These are phyloP conservation scores for Candida freyschussii DNA, from an alignment of 1,139 yeast species.

Conservation along the genomic window DNA sequence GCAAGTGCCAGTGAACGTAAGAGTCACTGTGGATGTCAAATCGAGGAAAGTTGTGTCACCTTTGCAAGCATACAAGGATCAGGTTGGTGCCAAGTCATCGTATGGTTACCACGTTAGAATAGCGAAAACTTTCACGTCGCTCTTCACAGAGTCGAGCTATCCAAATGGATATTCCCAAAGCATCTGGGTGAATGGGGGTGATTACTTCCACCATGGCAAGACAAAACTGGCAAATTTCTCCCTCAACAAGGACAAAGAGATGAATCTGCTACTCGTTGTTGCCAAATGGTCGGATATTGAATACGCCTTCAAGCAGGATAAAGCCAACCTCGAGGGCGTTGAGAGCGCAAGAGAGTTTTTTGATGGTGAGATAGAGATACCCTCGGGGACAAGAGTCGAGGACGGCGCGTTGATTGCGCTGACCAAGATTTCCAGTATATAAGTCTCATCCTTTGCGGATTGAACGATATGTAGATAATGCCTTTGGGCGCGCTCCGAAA, in stretches of 20 bases:
- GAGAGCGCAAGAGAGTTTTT: conserved; percentile 56
- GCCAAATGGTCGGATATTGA: conserved; percentile 61
- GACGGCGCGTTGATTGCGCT: conserved; percentile 66
- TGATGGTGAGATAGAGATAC: conserved; percentile 56
- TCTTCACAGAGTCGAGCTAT: conserved; percentile 67
- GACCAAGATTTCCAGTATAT: conserved; percentile 33
- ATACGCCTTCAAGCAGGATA: conserved; percentile 44
- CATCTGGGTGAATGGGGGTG: conserved; percentile 63
- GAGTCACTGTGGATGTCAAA: conserved; percentile 74
- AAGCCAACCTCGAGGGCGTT: conserved; percentile 47
- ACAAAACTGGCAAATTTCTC: conserved; percentile 13
- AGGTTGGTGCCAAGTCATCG: conserved; percentile 50
- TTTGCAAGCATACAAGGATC: conserved; percentile 59
- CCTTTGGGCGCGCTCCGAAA: too few species aligned
- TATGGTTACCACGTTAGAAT: conserved; percentile 77
- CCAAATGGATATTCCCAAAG: conserved; percentile 70
- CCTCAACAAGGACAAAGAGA: conserved; percentile 17
- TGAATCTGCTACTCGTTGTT: conserved; percentile 49
- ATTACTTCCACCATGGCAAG: conserved; percentile 40
- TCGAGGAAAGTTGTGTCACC: conserved; percentile 67
- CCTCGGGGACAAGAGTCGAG: conserved; percentile 58
- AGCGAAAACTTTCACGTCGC: conserved; percentile 52
- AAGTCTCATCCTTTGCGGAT: too few species aligned
- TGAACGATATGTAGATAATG: too few species aligned
- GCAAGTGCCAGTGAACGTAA: conserved; percentile 68